Evolutionary conservation across 352 stramenopile genomes (phyloP).

Genomic region (Globisporangium alternatum): DNA sequence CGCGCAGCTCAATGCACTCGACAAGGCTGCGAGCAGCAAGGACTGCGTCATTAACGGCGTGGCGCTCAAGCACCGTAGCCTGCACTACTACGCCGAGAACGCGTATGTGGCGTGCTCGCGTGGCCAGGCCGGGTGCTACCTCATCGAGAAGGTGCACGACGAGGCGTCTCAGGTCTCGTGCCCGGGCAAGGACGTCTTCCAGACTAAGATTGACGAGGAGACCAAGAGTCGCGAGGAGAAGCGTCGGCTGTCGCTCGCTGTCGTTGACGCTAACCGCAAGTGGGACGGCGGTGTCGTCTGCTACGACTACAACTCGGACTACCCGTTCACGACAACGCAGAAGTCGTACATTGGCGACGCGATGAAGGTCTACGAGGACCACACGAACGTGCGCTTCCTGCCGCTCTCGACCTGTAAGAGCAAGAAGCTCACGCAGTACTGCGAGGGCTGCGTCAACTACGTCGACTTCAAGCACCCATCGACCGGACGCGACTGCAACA

Average conservation of each 20-base stretch:
- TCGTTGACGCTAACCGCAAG: slow-evolving; percentile 57
- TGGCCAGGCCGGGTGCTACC: slow-evolving; percentile 57
- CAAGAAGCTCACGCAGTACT: slow-evolving; percentile 47
- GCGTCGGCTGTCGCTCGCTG: slow-evolving; percentile 58
- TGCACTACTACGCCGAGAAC: slow-evolving; percentile 73
- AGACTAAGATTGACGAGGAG: slow-evolving; percentile 24
- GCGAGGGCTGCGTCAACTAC: slow-evolving; percentile 63
- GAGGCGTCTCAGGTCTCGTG: slow-evolving; percentile 62
- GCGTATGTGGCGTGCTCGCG: slow-evolving; percentile 72
- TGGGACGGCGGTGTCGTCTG: slow-evolving; percentile 72
- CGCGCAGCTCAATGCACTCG: not conserved
- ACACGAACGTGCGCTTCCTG: slow-evolving; percentile 78
- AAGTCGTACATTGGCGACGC: slow-evolving; percentile 57
- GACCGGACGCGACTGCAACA: slow-evolving; percentile 73
- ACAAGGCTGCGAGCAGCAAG: slow-evolving; percentile 16
- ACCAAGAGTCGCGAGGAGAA: slow-evolving; percentile 23
- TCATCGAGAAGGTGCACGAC: slow-evolving; percentile 57
- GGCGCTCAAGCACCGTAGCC: slow-evolving; percentile 49
- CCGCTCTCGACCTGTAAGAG: slow-evolving; percentile 42
- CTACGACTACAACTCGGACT: slow-evolving; percentile 65
- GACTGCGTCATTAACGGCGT: slow-evolving; percentile 61
- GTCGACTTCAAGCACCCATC: slow-evolving; percentile 77
- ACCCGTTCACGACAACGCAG: slow-evolving; percentile 58
- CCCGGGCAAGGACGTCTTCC: slow-evolving; percentile 34
- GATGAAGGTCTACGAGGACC: slow-evolving; percentile 61